Evolutionary conservation across 2,329 filamentous ascomycete species (phyloP), one percentile per base, ranked within the genome.

Genomic region (Diaporthe sp.): DNA sequence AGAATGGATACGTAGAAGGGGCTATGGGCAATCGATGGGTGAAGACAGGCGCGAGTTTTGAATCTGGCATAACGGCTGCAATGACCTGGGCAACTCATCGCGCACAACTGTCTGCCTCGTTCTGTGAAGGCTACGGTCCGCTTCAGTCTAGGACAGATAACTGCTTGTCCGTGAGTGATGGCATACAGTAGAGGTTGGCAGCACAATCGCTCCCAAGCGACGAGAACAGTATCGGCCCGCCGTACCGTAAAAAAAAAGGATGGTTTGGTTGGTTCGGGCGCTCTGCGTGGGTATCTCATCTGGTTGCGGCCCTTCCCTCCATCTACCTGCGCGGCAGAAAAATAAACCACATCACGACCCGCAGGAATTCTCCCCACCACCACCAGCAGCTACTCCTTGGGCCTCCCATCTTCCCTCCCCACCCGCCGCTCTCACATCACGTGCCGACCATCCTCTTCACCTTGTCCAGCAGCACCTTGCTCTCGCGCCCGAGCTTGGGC

Each of bases 401-500:
- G 25, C n/a, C 47, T n/a, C 19, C 7, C 22, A 7, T 12, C n/a
- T 15, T 13, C 35, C 15, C 37, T 9, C 13, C 19, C 35, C 35
- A 0, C 5, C n/a, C 15, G 7, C 13, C 10, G n/a, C 27, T 27
- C 17, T 15, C 15, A n/a, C n/a, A n/a, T 9, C 42, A 50, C 4
- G 47, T 17, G 12, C 56, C 56, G 76, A 97, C 89, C 83, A 97
- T 86, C 81, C 88, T 92, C 86, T 93, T 92, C 44, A 96, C 93
- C 84, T 92, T 94, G 79, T 95, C 93, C 72, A 98, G 85, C 78
- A 98, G 79, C 50, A 96, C 88, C 44, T 88, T 89, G 79, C 95
- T 96, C 86, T 97, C 95, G 75, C 94, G 88, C 2, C 95, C 95
- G 63, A 98, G 83, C 84, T 94, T 96, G 82, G 93, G 90, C 84